Conservation (phyloP, 192 early-diverging fungal species). For the Funneliformis geosporum region DNA sequence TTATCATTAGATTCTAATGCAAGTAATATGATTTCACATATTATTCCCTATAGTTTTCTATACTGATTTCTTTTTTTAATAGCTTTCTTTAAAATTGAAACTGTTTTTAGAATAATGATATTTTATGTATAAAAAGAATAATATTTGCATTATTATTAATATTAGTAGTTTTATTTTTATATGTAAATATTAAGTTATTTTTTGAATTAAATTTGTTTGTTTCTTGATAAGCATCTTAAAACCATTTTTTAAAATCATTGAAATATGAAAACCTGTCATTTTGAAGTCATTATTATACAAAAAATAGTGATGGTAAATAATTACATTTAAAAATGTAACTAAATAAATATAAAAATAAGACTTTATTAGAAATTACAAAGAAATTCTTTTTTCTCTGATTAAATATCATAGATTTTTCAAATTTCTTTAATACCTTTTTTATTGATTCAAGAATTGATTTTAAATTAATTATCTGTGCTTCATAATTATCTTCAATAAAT, state of each 20-base stretch:
- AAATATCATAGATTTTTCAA: background rate
- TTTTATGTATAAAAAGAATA: no score
- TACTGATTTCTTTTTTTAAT: no score
- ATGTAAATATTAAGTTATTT: no score
- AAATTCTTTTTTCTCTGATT: background rate
- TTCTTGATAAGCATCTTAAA: background rate
- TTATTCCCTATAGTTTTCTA: no score
- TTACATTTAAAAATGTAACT: background rate
- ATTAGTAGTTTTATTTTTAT: no score
- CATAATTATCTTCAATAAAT: constrained; percentile 1
- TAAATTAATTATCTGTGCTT: background rate
- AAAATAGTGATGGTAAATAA: constrained; percentile 16
- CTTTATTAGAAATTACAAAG: background rate
- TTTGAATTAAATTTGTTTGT: no score
- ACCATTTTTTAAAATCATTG: background rate
- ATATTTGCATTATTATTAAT: no score
- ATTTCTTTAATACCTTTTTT: background rate
- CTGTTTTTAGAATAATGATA: no score
- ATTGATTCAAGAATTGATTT: background rate
- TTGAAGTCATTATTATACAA: background rate
- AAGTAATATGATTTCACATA: no score
- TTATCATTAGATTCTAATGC: no score
- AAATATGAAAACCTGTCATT: constrained; percentile 12
- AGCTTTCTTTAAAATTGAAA: no score
- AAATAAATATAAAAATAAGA: background rate